Evolutionary conservation across 140 eudicot species (phyloP).

Genomic region (Cichorium intybus): DNA sequence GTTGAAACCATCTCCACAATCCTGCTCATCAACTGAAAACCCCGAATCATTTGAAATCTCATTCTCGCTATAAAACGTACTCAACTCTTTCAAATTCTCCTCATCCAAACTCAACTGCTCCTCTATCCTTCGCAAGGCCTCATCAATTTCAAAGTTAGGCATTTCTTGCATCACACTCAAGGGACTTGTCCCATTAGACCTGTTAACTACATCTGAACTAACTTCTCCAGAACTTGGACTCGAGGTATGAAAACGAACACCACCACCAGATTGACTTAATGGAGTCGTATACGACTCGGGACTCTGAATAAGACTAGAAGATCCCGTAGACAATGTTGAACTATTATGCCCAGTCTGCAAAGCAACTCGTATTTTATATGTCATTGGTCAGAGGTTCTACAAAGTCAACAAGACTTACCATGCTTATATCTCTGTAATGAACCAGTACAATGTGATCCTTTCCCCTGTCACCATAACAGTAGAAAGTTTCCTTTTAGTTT

Average conservation of each 20-base stretch:
- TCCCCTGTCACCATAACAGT: slow-evolving; percentile 57
- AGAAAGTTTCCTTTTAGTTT: background rate
- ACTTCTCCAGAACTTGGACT: slow-evolving; percentile 76
- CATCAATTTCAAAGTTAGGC: slow-evolving; percentile 46
- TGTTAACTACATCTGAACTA: slow-evolving; percentile 48
- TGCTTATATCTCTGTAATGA: slow-evolving; percentile 86
- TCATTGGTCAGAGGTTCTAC: background rate
- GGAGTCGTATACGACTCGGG: slow-evolving; percentile 48
- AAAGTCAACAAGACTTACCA: slow-evolving; percentile 46
- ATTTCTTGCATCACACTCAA: slow-evolving; percentile 32
- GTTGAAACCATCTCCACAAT: slow-evolving; percentile 30
- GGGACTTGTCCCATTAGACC: slow-evolving; percentile 43
- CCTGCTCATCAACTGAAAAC: slow-evolving; percentile 30
- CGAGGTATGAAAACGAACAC: slow-evolving; percentile 39
- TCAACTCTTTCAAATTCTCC: slow-evolving; percentile 42
- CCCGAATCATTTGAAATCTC: slow-evolving; percentile 41
- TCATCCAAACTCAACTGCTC: slow-evolving; percentile 78
- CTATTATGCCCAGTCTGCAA: slow-evolving; percentile 55
- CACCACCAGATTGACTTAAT: slow-evolving; percentile 41
- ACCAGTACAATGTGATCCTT: slow-evolving; percentile 96
- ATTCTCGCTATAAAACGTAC: slow-evolving; percentile 36
- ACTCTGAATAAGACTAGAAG: slow-evolving; percentile 58
- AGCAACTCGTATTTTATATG: slow-evolving; percentile 6
- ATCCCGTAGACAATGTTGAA: slow-evolving; percentile 43
- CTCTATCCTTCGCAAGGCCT: slow-evolving; percentile 64